Evolutionary conservation across 1,284 basidiomycete species (phyloP).

Genomic region (Clitocybe nebularis): DNA sequence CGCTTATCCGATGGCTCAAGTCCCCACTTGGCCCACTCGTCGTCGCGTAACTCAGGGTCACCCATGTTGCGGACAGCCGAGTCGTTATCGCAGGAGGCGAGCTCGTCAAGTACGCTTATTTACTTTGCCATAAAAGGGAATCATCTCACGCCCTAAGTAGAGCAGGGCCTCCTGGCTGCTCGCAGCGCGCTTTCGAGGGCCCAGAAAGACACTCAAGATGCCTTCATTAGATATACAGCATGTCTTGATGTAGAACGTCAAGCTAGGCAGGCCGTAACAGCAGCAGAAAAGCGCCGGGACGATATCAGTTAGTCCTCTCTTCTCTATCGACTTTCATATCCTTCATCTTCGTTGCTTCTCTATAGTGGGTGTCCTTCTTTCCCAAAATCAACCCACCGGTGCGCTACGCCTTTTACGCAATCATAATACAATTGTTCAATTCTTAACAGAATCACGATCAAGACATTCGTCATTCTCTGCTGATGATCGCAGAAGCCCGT

Average conservation of each 20-base stretch:
- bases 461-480: constrained; percentile 44
- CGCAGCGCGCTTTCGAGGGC: constrained; percentile 48
- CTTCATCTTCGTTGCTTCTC: constrained; percentile 16
- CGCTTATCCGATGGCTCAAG: constrained; percentile 32
- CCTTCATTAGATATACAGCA: constrained; percentile 63
- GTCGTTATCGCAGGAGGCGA: constrained; percentile 36
- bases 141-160: constrained; percentile 22
- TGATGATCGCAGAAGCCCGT: constrained; percentile 39
- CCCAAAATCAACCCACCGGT: constrained; percentile 44
- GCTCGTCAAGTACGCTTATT: constrained; percentile 36
- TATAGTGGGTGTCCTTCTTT: constrained; percentile 49
- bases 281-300: constrained; percentile 67
- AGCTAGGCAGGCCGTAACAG: constrained; percentile 56
- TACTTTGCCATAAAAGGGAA: constrained; percentile 10
- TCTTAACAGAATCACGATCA: constrained; percentile 28
- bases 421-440: neutral
- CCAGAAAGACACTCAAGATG: constrained; percentile 68
- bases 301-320: constrained; percentile 48
- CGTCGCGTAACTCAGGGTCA: constrained; percentile 32
- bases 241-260: constrained; percentile 64
- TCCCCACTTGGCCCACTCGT: constrained; percentile 25
- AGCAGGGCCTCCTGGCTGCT: constrained; percentile 43
- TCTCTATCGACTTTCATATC: constrained; percentile 11
- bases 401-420: constrained; percentile 8
- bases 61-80: constrained; percentile 35